Evolutionary conservation across 345 rosid genomes (phyloP), one percentile per base, ranked within the genome.

Genomic region (Reutealis trisperma): DNA sequence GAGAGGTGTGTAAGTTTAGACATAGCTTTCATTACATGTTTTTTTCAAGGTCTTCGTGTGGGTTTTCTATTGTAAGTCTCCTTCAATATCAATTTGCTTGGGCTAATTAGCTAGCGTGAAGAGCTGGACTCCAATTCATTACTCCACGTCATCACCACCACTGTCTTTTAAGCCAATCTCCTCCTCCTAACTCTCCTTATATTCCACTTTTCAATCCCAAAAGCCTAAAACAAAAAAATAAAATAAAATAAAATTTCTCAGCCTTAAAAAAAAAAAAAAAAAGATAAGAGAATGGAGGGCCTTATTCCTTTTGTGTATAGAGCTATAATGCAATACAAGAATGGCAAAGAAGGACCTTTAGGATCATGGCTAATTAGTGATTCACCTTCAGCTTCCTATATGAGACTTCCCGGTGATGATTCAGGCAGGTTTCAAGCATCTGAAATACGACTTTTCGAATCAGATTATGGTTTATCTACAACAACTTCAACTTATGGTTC

Each of bases 361-460:
- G 79, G 78, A 7, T 74, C 89, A 0, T 88, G 89, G 90, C 78
- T 85, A 47, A 47, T 47, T 69, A 74, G 30, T 5, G 92, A 88
- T 44, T 91, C 96, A 6, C 91, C 96, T 30, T 88, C 98, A 0
- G 78, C 96, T 76, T 85, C 90, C 5, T 95, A 95, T 86, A 91
- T 85, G 80, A 85, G 97, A 71, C 98, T 95, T 45, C 92, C 97
- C 0, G 95, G 99, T 3, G 98, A 90, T 75, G 99, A 90, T 75
- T 93, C 98, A 0, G 96, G 93, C 34, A 84, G 96, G 81, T 89
- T 91, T 70, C 91, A 76, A 49, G 59, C 85, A n/a, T 80, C 94
- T 3, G 93, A 88, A 19, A 71, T 82, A 14, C 79, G 79, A n/a
- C 64, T 87, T 49, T 81, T 89, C 67, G 90, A 82, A 47, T 52